Conservation (phyloP, 208 protist genomes). For the Herpetomonas muscarum region DNA sequence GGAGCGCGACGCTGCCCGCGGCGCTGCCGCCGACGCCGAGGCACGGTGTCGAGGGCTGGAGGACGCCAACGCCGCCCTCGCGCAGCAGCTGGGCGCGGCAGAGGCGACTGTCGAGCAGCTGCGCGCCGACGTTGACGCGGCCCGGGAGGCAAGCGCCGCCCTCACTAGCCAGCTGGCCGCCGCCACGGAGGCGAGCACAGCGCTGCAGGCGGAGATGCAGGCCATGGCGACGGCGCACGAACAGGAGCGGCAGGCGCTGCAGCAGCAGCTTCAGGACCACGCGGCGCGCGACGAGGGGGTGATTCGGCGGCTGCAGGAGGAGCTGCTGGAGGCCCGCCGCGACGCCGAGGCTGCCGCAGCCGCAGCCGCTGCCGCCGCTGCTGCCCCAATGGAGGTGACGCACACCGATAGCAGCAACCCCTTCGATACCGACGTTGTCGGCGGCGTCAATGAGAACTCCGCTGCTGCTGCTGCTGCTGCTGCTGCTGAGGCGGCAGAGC, state of each 20-base stretch:
- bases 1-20: conserved; percentile 14
- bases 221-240: too few species aligned
- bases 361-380: too few species aligned
- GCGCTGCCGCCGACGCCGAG: too few species aligned
- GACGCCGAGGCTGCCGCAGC: too few species aligned
- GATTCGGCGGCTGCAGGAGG: background rate
- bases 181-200: background rate
- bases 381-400: too few species aligned
- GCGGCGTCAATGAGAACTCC: conserved; percentile 1
- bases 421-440: background rate
- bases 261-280: conserved; percentile 6
- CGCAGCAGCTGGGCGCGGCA: conserved; percentile 4
- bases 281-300: too few species aligned
- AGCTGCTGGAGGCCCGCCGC: too few species aligned
- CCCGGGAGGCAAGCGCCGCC: too few species aligned
- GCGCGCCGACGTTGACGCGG: too few species aligned
- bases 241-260: background rate
- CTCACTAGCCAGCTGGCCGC: too few species aligned
- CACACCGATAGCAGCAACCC: background rate
- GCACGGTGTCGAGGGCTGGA: too few species aligned
- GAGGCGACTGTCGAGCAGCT: conserved; percentile 10
- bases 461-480: background rate
- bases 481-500: background rate
- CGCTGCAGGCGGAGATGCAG: conserved; percentile 2
- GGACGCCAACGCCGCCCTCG: background rate